phyloP scores from a whole-genome alignment of 257 asterid genomes.

The Thymus quinquecostatus region DNA sequence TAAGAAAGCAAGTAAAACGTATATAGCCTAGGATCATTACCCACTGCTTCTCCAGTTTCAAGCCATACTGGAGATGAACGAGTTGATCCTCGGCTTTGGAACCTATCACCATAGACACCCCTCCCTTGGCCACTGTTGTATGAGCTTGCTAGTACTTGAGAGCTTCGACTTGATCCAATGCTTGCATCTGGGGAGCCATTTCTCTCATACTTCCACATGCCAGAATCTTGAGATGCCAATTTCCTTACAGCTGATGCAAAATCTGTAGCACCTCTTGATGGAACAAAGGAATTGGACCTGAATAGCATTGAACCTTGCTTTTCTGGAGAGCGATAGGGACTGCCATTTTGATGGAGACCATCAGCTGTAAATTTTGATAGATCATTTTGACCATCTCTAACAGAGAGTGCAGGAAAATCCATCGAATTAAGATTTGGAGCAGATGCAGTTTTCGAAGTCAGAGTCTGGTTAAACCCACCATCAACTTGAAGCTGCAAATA shows the following conservation, averaged over 20 bases:
- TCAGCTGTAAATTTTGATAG: constrained; percentile 52
- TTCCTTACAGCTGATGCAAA: constrained; percentile 91
- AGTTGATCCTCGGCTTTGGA: constrained; percentile 66
- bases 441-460: constrained; percentile 66
- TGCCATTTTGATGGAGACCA: constrained; percentile 57
- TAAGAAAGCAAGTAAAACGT: constrained; percentile 26
- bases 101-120: constrained; percentile 58
- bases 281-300: constrained; percentile 67
- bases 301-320: constrained; percentile 56
- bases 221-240: constrained; percentile 79
- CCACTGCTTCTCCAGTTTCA: constrained; percentile 97
- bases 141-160: constrained; percentile 71
- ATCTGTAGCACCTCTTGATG: constrained; percentile 78
- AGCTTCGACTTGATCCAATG: constrained; percentile 84
- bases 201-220: constrained; percentile 81
- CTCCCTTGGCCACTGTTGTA: constrained; percentile 64
- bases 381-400: constrained; percentile 55
- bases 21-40: constrained; percentile 56
- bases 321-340: constrained; percentile 59
- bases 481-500: constrained; percentile 83
- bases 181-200: constrained; percentile 65
- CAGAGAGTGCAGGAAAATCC: constrained; percentile 95
- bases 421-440: constrained; percentile 68
- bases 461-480: constrained; percentile 63
- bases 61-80: constrained; percentile 86